Evolutionary conservation across 1,284 basidiomycete species (phyloP).

Genomic region (Malassezia restricta): DNA sequence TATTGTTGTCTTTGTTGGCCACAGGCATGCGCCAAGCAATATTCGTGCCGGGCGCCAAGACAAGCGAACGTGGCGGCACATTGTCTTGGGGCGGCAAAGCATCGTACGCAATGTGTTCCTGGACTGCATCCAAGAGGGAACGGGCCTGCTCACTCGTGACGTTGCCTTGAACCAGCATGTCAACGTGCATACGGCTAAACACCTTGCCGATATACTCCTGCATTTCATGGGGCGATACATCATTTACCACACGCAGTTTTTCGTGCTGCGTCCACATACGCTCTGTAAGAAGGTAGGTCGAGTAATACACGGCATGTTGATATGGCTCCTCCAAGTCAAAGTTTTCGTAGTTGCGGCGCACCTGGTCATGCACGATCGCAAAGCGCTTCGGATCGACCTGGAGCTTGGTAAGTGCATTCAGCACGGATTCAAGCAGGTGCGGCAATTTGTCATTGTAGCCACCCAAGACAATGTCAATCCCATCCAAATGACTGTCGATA

Average conservation of each 20-base stretch:
- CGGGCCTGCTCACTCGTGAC: conserved; percentile 70
- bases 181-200: conserved; percentile 60
- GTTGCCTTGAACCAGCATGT: conserved; percentile 75
- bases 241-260: conserved; percentile 65
- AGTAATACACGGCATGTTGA: conserved; percentile 66
- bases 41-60: conserved; percentile 56
- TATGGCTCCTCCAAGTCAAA: conserved; percentile 77
- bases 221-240: conserved; percentile 62
- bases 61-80: conserved; percentile 25
- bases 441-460: conserved; percentile 93
- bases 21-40: conserved; percentile 59
- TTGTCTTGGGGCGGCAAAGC: conserved; percentile 40
- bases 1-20: conserved; percentile 75
- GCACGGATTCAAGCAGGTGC: conserved; percentile 62
- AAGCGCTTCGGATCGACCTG: conserved; percentile 63
- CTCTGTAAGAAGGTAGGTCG: conserved; percentile 60
- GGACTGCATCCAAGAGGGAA: conserved; percentile 60
- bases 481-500: conserved; percentile 58
- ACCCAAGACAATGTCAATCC: conserved; percentile 59
- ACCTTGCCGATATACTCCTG: conserved; percentile 55
- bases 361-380: conserved; percentile 72
- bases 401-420: conserved; percentile 61
- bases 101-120: conserved; percentile 57
- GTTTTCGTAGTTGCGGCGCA: conserved; percentile 51
- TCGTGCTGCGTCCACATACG: conserved; percentile 69